These are phyloP conservation scores for Parsonsia alboflavescens DNA, from an alignment of 257 asterid species.

Conservation along the genomic window DNA sequence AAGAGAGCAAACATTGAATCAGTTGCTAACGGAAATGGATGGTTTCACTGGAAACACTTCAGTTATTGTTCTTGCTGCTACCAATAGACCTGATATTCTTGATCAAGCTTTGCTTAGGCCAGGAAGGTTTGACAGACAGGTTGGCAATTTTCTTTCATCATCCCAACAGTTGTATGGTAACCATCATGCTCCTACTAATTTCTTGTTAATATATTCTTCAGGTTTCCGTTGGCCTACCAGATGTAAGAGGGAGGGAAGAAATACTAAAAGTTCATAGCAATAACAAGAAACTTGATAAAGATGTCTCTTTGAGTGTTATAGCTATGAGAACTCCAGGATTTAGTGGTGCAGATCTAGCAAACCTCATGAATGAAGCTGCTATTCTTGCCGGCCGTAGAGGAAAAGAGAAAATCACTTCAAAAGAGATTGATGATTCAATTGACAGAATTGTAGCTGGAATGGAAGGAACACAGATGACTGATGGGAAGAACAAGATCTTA, in stretches of 20 bases:
- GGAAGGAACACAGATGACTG: constrained; percentile 74
- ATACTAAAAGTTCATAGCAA: constrained; percentile 50
- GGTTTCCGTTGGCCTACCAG: constrained; percentile 62
- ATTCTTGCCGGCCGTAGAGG: constrained; percentile 76
- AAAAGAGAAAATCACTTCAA: constrained; percentile 31
- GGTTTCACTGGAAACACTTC: constrained; percentile 55
- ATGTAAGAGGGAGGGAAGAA: constrained; percentile 59
- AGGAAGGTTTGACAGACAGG: constrained; percentile 71
- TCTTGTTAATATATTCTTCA: constrained; percentile 13
- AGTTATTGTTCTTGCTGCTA: constrained; percentile 63
- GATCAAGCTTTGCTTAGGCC: constrained; percentile 69
- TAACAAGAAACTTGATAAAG: constrained; percentile 38
- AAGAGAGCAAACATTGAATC: constrained; percentile 68
- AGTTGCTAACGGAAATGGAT: constrained; percentile 66
- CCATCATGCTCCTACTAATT: too few relatives aligned
- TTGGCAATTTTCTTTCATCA: constrained; percentile 1
- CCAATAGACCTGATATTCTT: constrained; percentile 64
- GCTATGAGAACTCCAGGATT: constrained; percentile 75
- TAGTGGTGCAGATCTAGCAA: constrained; percentile 68
- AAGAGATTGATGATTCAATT: constrained; percentile 57
- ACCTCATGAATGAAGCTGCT: constrained; percentile 73
- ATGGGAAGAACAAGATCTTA: constrained; percentile 61
- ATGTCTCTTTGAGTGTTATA: constrained; percentile 45
- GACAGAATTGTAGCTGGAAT: constrained; percentile 73
- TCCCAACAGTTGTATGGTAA: not conserved